Percentiles rank a stretch among this genome's conserved stretches.
These are phyloP conservation scores for Hymenoscyphus linearis DNA, from an alignment of 2,329 filamentous ascomycete species.

Conservation along the genomic window DNA sequence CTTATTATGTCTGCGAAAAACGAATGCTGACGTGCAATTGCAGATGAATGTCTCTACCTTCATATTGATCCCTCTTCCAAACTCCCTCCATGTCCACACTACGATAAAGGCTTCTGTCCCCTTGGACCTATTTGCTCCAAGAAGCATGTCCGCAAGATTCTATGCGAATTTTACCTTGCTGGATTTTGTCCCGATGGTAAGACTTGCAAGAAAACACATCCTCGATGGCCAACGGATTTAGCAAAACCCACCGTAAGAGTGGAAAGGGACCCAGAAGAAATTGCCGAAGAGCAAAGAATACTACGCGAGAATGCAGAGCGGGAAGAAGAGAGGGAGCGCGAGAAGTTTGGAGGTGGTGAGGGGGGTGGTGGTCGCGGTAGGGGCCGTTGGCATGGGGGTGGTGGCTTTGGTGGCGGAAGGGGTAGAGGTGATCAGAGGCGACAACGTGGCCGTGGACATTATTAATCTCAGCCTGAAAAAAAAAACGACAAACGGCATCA, in stretches of 20 bases:
- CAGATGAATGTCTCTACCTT: conserved; percentile 87
- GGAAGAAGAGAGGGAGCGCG: conserved; percentile 41
- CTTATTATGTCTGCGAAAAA: neutral
- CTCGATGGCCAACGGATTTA: conserved; percentile 67
- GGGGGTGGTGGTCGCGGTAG: conserved; percentile 33
- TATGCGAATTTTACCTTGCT: conserved; percentile 83
- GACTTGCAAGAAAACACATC: conserved; percentile 74
- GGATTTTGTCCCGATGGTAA: conserved; percentile 89
- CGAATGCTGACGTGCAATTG: conserved; percentile 6
- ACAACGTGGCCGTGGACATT: conserved; percentile 24
- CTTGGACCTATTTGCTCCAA: conserved; percentile 83
- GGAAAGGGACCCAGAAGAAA: conserved; percentile 48
- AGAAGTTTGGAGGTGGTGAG: conserved; percentile 31
- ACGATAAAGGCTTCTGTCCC: conserved; percentile 91
- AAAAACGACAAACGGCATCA: neutral
- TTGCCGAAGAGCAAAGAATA: conserved; percentile 55
- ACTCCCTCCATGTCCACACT: conserved; percentile 78
- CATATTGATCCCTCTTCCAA: conserved; percentile 81
- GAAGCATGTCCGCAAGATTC: conserved; percentile 74
- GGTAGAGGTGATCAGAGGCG: conserved; percentile 19
- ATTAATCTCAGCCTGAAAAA: conserved; percentile 12
- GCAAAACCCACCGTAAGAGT: conserved; percentile 70
- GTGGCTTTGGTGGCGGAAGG: conserved; percentile 32
- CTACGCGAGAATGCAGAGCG: conserved; percentile 48
- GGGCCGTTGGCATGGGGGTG: conserved; percentile 24